Conservation (phyloP, 179 eudicot genomes). For the Spergularia azorica region DNA sequence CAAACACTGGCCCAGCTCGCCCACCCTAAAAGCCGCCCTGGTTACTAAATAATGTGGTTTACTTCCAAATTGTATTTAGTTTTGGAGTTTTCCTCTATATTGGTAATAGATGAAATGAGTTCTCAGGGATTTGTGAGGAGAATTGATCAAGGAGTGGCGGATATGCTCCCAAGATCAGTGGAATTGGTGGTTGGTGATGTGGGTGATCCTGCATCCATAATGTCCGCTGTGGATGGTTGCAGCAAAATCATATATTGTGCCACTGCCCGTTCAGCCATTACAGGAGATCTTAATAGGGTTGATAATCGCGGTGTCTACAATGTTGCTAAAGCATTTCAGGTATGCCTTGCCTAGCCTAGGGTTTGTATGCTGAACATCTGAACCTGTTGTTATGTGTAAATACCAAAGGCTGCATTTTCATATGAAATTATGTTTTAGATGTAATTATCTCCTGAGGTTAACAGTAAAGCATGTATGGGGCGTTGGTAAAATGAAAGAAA, state of each 20-base stretch:
- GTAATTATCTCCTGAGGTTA: neutral
- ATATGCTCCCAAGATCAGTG: conserved; percentile 91
- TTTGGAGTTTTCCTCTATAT: conserved; percentile 1
- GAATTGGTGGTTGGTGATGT: conserved; percentile 86
- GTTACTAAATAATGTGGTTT: no score
- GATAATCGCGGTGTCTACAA: conserved; percentile 88
- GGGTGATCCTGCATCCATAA: conserved; percentile 71
- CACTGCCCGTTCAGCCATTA: conserved; percentile 86
- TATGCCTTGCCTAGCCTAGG: conserved; percentile 10
- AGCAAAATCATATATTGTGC: conserved; percentile 92
- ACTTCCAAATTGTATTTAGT: no score
- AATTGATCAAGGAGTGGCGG: conserved; percentile 58
- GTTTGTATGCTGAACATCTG: neutral
- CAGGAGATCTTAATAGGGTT: conserved; percentile 90
- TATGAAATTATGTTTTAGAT: no score
- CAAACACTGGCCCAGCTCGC: no score
- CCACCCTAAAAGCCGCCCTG: no score
- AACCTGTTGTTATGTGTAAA: no score
- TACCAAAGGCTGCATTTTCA: no score
- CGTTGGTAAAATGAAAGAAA: neutral
- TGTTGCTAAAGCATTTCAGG: conserved; percentile 90
- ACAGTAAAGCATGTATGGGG: no score
- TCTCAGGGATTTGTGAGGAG: conserved; percentile 77
- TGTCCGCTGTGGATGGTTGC: conserved; percentile 70
- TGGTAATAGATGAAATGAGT: neutral